Evolutionary conservation across 352 stramenopile species (phyloP).

Genomic region (Globisporangium lucens): DNA sequence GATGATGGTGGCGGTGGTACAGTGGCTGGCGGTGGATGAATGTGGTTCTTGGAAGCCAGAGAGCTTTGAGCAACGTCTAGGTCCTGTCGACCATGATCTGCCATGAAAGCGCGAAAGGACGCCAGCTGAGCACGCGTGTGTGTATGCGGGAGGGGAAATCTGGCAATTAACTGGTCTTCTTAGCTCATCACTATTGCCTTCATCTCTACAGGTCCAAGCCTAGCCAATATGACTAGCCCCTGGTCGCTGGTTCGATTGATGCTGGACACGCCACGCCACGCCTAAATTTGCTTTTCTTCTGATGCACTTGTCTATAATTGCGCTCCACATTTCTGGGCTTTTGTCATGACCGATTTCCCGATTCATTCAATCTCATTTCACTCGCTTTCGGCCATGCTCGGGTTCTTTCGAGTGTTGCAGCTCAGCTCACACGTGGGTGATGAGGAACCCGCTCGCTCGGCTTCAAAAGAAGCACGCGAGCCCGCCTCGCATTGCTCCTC

Average conservation of each 20-base stretch:
- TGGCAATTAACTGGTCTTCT: too few species aligned
- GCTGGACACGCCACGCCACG: too few species aligned
- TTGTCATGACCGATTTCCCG: not conserved
- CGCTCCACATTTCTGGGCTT: not conserved
- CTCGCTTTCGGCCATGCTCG: not conserved
- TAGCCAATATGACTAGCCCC: too few species aligned
- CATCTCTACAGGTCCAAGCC: too few species aligned
- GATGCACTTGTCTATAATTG: not conserved
- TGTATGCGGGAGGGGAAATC: too few species aligned
- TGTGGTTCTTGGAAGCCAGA: too few species aligned
- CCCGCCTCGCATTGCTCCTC: not conserved
- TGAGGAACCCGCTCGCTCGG: not conserved
- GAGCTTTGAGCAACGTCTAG: not conserved
- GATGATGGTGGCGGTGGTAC: not conserved
- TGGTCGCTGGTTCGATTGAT: too few species aligned
- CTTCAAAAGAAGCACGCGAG: not conserved
- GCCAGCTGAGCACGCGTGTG: too few species aligned
- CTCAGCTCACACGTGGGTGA: not conserved
- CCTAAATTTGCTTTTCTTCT: not conserved
- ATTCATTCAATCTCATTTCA: not conserved
- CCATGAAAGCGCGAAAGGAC: too few species aligned
- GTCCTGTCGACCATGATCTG: not conserved
- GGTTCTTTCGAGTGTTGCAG: not conserved
- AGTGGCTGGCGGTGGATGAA: too few species aligned
- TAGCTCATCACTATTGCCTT: too few species aligned